Evolutionary conservation across 2,329 filamentous ascomycete genomes (phyloP).

Genomic region (Juglanconis oblonga): DNA sequence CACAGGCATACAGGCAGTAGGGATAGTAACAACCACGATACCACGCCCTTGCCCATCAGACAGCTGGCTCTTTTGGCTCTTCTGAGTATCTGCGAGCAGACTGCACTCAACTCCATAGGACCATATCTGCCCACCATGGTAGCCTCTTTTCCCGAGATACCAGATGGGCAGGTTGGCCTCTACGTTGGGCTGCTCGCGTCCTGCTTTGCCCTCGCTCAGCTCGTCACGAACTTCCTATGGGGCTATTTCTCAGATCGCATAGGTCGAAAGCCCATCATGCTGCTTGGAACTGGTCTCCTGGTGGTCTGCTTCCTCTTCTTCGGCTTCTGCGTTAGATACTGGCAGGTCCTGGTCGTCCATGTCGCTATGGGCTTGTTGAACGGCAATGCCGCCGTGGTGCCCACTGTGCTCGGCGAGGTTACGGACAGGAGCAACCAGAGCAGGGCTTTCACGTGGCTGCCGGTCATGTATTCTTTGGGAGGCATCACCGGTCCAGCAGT

Average conservation of each 20-base stretch:
- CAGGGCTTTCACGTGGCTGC: constrained; percentile 87
- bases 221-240: constrained; percentile 90
- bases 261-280: constrained; percentile 77
- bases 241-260: constrained; percentile 78
- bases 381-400: constrained; percentile 91
- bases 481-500: constrained; percentile 89
- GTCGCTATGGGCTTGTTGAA: constrained; percentile 89
- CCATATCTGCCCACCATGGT: constrained; percentile 96
- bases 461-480: constrained; percentile 92
- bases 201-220: constrained; percentile 87
- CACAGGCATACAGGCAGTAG: constrained; percentile 25
- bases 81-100: constrained; percentile 90
- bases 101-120: constrained; percentile 91
- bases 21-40: constrained; percentile 34
- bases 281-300: constrained; percentile 79
- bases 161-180: constrained; percentile 67
- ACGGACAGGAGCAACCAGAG: constrained; percentile 95
- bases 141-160: constrained; percentile 76
- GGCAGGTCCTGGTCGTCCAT: constrained; percentile 84
- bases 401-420: constrained; percentile 89
- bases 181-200: constrained; percentile 91
- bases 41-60: constrained; percentile 74
- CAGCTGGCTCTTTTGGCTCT: constrained; percentile 84
- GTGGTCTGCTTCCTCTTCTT: constrained; percentile 80
- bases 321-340: constrained; percentile 78